Base-by-base conservation (phyloP, 768 basidiomycete genomes). In the Pleurotus eryngii region DNA sequence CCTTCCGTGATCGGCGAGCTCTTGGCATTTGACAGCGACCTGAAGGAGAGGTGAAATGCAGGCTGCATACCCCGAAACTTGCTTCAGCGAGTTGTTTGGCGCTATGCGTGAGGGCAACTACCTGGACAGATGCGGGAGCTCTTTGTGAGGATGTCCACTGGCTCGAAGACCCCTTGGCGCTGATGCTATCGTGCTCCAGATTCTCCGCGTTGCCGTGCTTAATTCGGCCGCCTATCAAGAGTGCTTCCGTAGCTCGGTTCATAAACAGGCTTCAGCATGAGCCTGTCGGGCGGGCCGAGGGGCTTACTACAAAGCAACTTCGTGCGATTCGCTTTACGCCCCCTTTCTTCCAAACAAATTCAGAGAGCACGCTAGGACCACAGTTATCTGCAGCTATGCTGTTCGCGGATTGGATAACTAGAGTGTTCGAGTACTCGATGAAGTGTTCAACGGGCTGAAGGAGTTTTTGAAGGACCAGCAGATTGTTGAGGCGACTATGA, bases 81-180 rank as follows among this genome's bases (percentile, higher is more conserved):
- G 69, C 0, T 73, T 72, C 74, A 74, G 74, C 56, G 63, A 63
- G 20, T 55, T 75, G 1, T 72, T 70, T 20, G 59, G 58, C 6
- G 68, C 68, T 37, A 69, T 76, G 7, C 61, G 70, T 26, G 62
- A 60, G 38, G 68, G 70, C 22, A 66, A 63, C 59, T 71, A 8
- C 68, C 70, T 49, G 68, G 63, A 2, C 47, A 63, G 17, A 74
- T 76, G 72, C 65, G 74, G 14, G 74, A 76, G 53, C 63, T 74
- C 17, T 62, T 73, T 38, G 73, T 74, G 54, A 56, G 71, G 8
- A 35, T 35, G 8, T 11, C 30, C 11, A 11, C 11, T 8, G 9
- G 8, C 11, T 35, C 11, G 30, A 35, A 35, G 30, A 35, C 30
- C 30, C 30, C 30, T 35, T 3, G 30, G 30, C 11, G 8, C 3